phyloP scores from a whole-genome alignment of 2,329 filamentous ascomycete species.

The Lecanoromycetidae sp. region DNA sequence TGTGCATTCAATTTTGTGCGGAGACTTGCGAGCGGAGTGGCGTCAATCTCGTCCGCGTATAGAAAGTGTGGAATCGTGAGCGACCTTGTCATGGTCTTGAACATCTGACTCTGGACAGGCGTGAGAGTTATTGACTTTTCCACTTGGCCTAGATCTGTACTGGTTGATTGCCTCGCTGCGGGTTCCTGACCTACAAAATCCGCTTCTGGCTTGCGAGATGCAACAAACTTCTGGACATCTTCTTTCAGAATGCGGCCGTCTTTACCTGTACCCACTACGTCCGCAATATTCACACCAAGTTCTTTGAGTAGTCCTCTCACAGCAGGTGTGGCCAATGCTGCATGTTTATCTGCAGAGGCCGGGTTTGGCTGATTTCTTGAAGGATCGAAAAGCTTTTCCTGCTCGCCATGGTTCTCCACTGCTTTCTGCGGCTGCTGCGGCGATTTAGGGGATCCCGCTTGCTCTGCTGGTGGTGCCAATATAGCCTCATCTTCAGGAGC shows the following conservation, averaged over 20 bases:
- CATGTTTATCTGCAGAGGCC: slow-evolving; percentile 44
- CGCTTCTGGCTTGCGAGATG: slow-evolving; percentile 35
- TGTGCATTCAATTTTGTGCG: slow-evolving; percentile 65
- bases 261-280: slow-evolving; percentile 73
- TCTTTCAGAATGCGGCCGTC: slow-evolving; percentile 88
- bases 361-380: not conserved
- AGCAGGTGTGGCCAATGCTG: slow-evolving; percentile 75
- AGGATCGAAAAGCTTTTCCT: not conserved
- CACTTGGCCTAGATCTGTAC: slow-evolving; percentile 39
- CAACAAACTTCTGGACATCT: slow-evolving; percentile 65
- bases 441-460: slow-evolving; percentile 17
- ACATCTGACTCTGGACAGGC: slow-evolving; percentile 81
- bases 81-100: slow-evolving; percentile 91
- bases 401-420: not conserved
- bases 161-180: slow-evolving; percentile 24
- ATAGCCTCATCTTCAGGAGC: slow-evolving; percentile 45
- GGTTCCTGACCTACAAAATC: slow-evolving; percentile 23
- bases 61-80: slow-evolving; percentile 89
- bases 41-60: slow-evolving; percentile 80
- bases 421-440: slow-evolving; percentile 18
- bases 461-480: slow-evolving; percentile 22
- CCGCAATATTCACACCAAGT: slow-evolving; percentile 61
- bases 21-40: slow-evolving; percentile 60
- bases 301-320: slow-evolving; percentile 81
- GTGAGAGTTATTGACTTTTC: slow-evolving; percentile 63